These are phyloP conservation scores for Crucibulum laeve DNA, from an alignment of 768 basidiomycete genomes.

Conservation along the genomic window DNA sequence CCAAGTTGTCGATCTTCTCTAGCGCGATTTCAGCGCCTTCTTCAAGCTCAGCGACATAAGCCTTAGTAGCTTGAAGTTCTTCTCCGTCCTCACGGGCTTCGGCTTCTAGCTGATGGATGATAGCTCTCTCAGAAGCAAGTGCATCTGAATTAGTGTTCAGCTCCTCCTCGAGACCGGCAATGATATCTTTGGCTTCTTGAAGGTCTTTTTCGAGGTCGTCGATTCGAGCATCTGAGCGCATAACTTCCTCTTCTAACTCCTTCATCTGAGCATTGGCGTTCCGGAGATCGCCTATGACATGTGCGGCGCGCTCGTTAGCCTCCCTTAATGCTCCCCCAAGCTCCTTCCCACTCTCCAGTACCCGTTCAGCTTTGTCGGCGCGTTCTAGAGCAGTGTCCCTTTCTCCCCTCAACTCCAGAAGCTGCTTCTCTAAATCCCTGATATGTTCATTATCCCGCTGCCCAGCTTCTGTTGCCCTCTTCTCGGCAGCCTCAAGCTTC, in stretches of 20 bases:
- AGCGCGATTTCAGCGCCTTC: slow-evolving; percentile 49
- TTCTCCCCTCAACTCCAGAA: slow-evolving; percentile 45
- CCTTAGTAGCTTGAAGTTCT: slow-evolving; percentile 45
- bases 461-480: slow-evolving; percentile 32
- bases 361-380: slow-evolving; percentile 59
- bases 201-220: slow-evolving; percentile 56
- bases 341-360: slow-evolving; percentile 61
- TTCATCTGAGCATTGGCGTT: slow-evolving; percentile 54
- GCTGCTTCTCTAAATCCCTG: slow-evolving; percentile 41
- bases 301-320: slow-evolving; percentile 56
- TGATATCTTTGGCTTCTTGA: slow-evolving; percentile 44
- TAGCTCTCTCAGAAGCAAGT: slow-evolving; percentile 23
- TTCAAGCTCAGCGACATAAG: slow-evolving; percentile 56
- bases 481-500: slow-evolving; percentile 50
- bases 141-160: slow-evolving; percentile 32
- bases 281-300: slow-evolving; percentile 54
- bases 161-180: slow-evolving; percentile 41
- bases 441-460: slow-evolving; percentile 30
- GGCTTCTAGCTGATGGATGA: slow-evolving; percentile 25
- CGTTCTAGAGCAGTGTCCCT: slow-evolving; percentile 54
- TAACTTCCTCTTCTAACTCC: slow-evolving; percentile 60
- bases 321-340: slow-evolving; percentile 64
- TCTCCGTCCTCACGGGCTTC: slow-evolving; percentile 34
- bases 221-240: slow-evolving; percentile 44
- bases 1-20: slow-evolving; percentile 51